Conservation (phyloP, 495 filamentous ascomycete genomes). For the Hyaloscypha finlandica region DNA sequence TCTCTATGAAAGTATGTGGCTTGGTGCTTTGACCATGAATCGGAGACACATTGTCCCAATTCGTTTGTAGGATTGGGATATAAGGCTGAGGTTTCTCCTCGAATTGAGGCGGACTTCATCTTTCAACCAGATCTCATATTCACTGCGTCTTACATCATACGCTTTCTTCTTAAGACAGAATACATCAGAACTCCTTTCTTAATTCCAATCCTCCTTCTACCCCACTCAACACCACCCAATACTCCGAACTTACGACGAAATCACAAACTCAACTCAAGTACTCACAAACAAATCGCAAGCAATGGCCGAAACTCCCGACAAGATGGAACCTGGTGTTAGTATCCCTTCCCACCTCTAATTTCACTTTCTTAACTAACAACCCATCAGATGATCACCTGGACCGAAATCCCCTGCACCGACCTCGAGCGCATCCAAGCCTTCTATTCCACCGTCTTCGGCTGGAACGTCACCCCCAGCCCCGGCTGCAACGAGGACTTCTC, state of each 20-base stretch:
- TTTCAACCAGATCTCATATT: too few species aligned
- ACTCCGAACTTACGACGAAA: neutral
- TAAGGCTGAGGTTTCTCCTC: too few species aligned
- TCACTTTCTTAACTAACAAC: neutral
- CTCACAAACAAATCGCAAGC: neutral
- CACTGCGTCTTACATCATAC: too few species aligned
- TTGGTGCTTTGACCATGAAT: neutral
- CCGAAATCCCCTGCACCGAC: slow-evolving; percentile 29
- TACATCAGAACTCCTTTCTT: too few species aligned
- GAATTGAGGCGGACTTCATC: too few species aligned
- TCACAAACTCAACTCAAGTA: neutral
- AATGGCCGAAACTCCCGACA: neutral
- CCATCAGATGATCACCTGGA: slow-evolving; percentile 19
- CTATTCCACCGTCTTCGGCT: slow-evolving; percentile 30
- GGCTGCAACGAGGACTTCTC: neutral
- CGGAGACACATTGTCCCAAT: neutral
- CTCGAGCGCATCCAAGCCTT: slow-evolving; percentile 28
- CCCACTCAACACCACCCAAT: too few species aligned
- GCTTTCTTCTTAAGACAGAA: too few species aligned
- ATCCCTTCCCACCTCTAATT: neutral
- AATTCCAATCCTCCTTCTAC: too few species aligned
- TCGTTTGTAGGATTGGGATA: neutral
- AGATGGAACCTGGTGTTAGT: neutral
- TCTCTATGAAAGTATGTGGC: neutral
- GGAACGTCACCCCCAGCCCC: slow-evolving; percentile 17